Evolutionary conservation across 306 rosid species (phyloP), one percentile per base, ranked within the genome.

Genomic region (Dryas octopetala): DNA sequence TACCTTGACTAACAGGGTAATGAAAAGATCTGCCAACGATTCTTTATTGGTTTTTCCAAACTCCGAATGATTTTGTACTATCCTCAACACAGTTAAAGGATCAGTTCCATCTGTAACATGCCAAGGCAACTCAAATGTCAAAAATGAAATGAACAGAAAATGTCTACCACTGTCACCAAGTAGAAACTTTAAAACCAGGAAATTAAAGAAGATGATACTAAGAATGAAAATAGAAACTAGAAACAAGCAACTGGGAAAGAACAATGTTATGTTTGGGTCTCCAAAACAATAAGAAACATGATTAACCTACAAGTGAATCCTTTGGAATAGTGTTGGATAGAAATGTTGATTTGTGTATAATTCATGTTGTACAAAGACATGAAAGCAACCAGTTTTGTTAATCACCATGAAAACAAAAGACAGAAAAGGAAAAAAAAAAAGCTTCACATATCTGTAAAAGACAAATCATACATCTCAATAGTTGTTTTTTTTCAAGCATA

Each of bases 1-100:
- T 70, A 70, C 74, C 74, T 53, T 70, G 40, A 53, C 63, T 41
- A 70, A n/a, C 62, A 70, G n/a, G n/a, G 74, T 53, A 53, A 52
- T 8, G 10, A 70, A 70, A 53, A 70, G 74, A 53, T 70, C 63
- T 17, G 63, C 74, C 38, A 70, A 10, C 6, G 63, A 53, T 52
- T 53, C 74, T 40, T 53, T 70, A 59, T 70, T 70, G 44, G 50
- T 43, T n/a, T 70, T 70, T 17, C 74, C 63, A n/a, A 52, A 70
- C 74, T 70, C 74, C 12, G 19, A 40, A 53, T 53, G 52, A 9
- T 6, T 53, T 12, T 52, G 17, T 55, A n/a, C 62, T n/a, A 62
- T 70, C 50, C 53, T 53, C 50, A n/a, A 3, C 62, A 70, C 62
- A 53, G 60, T 40, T 41, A 45, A 49, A n/a, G 74, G 74, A 70